Evolutionary conservation across 1,284 basidiomycete genomes (phyloP).

Genomic region (Ganoderma meredithae): DNA sequence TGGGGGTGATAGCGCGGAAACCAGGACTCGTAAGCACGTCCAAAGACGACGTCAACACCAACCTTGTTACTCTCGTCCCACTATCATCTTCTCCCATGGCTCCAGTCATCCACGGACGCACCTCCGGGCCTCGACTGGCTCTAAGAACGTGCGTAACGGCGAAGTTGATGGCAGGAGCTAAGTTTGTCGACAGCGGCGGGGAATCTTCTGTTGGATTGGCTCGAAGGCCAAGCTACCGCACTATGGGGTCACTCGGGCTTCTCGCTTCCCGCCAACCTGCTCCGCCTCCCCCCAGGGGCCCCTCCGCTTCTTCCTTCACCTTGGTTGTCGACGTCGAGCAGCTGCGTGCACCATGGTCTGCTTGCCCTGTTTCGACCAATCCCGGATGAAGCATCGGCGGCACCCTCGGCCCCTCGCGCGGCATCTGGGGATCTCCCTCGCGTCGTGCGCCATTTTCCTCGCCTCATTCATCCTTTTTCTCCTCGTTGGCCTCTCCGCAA

Average conservation of each 20-base stretch:
- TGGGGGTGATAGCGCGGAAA: conserved; percentile 1
- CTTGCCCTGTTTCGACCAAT: not conserved
- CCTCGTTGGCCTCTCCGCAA: conserved; percentile 75
- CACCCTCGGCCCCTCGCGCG: conserved; percentile 36
- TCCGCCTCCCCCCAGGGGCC: not conserved
- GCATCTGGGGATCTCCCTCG: conserved; percentile 55
- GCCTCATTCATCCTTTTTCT: conserved; percentile 73
- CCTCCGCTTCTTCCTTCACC: not conserved
- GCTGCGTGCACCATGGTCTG: conserved; percentile 6
- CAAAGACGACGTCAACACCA: conserved; percentile 1
- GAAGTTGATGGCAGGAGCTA: conserved; percentile 7
- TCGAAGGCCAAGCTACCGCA: conserved; percentile 7
- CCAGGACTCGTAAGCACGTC: not conserved
- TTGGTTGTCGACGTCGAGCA: not conserved
- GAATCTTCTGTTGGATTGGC: not conserved
- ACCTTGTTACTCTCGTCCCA: not conserved
- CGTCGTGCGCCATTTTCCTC: conserved; percentile 56
- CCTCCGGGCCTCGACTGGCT: conserved; percentile 7
- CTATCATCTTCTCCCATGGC: not conserved
- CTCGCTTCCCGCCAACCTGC: not conserved
- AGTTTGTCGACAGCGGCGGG: conserved; percentile 3
- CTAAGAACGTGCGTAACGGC: conserved; percentile 2
- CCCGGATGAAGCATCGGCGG: conserved; percentile 21
- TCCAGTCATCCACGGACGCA: conserved; percentile 8
- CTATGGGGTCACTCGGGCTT: not conserved